Conservation (phyloP, 495 filamentous ascomycete genomes). For the Sporormia fimetaria region DNA sequence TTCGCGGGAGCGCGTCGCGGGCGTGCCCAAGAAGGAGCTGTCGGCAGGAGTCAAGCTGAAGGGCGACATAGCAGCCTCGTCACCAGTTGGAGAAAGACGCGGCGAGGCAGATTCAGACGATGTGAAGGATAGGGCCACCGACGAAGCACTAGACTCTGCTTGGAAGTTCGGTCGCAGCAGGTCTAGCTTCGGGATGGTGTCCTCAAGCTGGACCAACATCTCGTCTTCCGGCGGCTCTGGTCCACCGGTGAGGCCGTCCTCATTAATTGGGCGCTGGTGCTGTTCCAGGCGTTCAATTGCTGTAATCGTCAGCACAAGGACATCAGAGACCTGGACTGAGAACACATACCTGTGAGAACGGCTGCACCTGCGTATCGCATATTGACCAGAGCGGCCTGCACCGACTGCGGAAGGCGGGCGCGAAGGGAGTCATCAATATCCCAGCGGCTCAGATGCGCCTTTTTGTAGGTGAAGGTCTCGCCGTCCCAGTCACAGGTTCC, state of each 20-base stretch:
- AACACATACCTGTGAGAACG: constrained; percentile 21
- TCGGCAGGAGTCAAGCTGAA: constrained; percentile 8
- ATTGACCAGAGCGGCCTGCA: constrained; percentile 12
- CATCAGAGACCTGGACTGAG: background rate
- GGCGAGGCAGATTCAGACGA: constrained; percentile 4
- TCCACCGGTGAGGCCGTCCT: background rate
- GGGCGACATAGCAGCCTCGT: constrained; percentile 10
- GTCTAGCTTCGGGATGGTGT: background rate
- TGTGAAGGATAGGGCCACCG: constrained; percentile 4
- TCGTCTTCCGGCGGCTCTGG: background rate
- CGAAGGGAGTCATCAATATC: constrained; percentile 21
- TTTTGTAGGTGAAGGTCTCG: constrained; percentile 30
- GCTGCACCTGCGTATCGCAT: constrained; percentile 29
- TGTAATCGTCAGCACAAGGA: background rate
- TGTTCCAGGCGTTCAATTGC: constrained; percentile 22
- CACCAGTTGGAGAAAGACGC: constrained; percentile 2
- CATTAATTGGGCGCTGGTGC: constrained; percentile 4
- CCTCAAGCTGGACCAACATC: background rate
- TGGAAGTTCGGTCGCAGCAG: constrained; percentile 2
- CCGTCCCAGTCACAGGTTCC: constrained; percentile 21
- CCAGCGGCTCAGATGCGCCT: constrained; percentile 22
- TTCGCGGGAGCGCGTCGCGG: constrained; percentile 7
- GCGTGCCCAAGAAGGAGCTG: background rate
- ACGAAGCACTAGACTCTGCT: constrained; percentile 1
- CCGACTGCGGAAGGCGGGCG: constrained; percentile 14